Percentiles rank a stretch among this genome's conserved stretches.
phyloP scores from a whole-genome alignment of 2,329 filamentous ascomycete genomes.

The Balansia obtecta region DNA sequence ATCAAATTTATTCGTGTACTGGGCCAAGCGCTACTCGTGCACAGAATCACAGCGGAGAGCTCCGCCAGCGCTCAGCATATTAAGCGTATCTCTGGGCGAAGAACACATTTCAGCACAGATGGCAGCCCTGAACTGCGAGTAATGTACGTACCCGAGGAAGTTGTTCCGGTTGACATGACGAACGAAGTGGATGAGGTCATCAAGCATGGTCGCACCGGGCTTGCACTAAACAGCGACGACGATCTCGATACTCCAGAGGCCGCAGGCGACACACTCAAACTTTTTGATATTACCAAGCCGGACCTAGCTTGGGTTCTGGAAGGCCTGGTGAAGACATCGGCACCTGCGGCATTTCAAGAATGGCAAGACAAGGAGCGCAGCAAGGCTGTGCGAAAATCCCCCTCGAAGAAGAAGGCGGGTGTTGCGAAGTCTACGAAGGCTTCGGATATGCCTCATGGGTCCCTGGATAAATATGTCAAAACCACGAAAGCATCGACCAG shows the following conservation, averaged over 20 bases:
- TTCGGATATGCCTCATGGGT: conserved; percentile 14
- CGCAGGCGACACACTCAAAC: conserved; percentile 17
- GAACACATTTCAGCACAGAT: conserved; percentile 64
- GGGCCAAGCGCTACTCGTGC: conserved; percentile 61
- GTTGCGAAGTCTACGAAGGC: conserved; percentile 10
- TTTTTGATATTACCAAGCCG: conserved; percentile 53
- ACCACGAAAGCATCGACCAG: conserved; percentile 21
- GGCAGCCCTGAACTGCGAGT: conserved; percentile 65
- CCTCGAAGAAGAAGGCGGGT: conserved; percentile 13
- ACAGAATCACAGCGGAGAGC: conserved; percentile 30
- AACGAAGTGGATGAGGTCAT: conserved; percentile 55
- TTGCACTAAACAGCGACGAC: conserved; percentile 55
- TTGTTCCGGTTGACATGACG: conserved; percentile 67
- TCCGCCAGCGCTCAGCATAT: conserved; percentile 36
- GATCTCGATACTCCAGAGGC: conserved; percentile 36
- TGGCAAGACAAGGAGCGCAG: conserved; percentile 15
- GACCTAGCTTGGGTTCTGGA: conserved; percentile 35
- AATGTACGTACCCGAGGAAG: conserved; percentile 60
- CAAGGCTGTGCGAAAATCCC: conserved; percentile 13
- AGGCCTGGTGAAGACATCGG: conserved; percentile 15
- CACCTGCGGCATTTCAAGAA: conserved; percentile 14
- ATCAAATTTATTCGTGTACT: conserved; percentile 75
- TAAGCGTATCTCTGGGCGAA: conserved; percentile 51
- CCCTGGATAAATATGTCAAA: conserved; percentile 29
- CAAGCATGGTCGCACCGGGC: conserved; percentile 35